Base-by-base conservation (phyloP, 2,329 filamentous ascomycete species). In the Diplodia scrobiculata region DNA sequence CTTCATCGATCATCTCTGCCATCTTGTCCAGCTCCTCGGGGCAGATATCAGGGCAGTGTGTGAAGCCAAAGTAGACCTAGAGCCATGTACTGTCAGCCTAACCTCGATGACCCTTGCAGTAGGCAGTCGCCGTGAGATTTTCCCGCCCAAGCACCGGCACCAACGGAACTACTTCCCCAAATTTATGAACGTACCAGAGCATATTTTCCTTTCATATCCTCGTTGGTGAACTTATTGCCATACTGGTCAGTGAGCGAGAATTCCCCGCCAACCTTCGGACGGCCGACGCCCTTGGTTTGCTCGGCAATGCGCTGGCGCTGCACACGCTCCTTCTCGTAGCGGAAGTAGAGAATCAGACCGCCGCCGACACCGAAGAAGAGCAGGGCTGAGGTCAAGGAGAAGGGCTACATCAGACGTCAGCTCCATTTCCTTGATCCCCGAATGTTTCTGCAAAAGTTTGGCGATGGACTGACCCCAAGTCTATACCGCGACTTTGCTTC, bases 1-100 rank as follows among this genome's bases (percentile, higher is more conserved):
- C 84, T 67, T 82, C 82, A 75, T 99, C 92, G 74, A 96, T 90
- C 87, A 98, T 97, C 67, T 85, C 84, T n/a, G 94, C 91, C 93
- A 99, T 97, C 83, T 99, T 99, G 82, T 99, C 95, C 73, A 99
- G 89, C 80, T 99, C 95, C 75, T 99, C 95, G 38, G 95, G 95
- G 82, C 95, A 99, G 76, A 99, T 99, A 77, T 99, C 95, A 27
- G 95, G 95, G 77, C 95, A 99, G 79, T 97, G 93, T 9, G 92
- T 94, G 84, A 99, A 99, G 73, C 95, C 95, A 77, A 99, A 99
- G 81, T 99, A 99, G 45, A 98, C 88, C 91, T 95, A 70, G 68
- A 29, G 48, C 10, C 9, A 13, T 38, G 13, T 38, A 21, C 25
- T 5, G 27, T 62, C 53, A 60, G 48, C 11, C 27, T 21, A 50